phyloP scores from a whole-genome alignment of 192 early-diverging fungal genomes.

The Chytriomyces hyalinus region DNA sequence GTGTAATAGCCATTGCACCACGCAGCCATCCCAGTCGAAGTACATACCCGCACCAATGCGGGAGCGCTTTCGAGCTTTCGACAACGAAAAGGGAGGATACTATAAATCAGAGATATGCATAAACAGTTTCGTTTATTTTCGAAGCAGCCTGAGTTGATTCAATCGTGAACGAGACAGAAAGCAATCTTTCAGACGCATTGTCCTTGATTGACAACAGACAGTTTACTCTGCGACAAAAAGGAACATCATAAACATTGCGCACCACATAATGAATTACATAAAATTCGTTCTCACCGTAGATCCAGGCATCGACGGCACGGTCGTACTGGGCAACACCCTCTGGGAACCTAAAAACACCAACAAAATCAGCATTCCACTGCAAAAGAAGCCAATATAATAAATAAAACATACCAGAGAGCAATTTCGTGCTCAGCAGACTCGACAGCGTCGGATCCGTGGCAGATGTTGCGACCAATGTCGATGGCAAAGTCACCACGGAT shows the following conservation, averaged over 20 bases:
- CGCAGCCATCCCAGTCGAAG: too few relatives aligned
- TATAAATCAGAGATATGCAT: too few relatives aligned
- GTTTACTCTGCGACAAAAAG: neutral
- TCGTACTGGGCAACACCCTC: constrained; percentile 66
- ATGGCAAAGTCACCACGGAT: constrained; percentile 95
- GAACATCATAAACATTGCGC: neutral
- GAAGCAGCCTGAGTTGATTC: too few relatives aligned
- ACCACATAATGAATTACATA: neutral
- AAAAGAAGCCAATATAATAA: constrained; percentile 19
- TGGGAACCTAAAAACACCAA: constrained; percentile 64
- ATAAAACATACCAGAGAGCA: constrained; percentile 57
- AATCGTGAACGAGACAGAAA: too few relatives aligned
- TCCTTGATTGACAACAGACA: neutral
- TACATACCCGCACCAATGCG: too few relatives aligned
- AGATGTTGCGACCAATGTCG: constrained; percentile 80
- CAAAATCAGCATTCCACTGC: constrained; percentile 18
- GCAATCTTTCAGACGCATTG: too few relatives aligned
- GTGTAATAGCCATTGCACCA: too few relatives aligned
- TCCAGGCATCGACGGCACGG: constrained; percentile 59
- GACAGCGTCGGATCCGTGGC: constrained; percentile 90
- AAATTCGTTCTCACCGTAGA: constrained; percentile 19
- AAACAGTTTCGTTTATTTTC: too few relatives aligned
- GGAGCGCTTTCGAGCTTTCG: too few relatives aligned
- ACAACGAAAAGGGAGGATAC: too few relatives aligned
- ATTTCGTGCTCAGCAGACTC: constrained; percentile 90